Conservation (phyloP, 306 rosid genomes). For the Cucumis cinereus region DNA sequence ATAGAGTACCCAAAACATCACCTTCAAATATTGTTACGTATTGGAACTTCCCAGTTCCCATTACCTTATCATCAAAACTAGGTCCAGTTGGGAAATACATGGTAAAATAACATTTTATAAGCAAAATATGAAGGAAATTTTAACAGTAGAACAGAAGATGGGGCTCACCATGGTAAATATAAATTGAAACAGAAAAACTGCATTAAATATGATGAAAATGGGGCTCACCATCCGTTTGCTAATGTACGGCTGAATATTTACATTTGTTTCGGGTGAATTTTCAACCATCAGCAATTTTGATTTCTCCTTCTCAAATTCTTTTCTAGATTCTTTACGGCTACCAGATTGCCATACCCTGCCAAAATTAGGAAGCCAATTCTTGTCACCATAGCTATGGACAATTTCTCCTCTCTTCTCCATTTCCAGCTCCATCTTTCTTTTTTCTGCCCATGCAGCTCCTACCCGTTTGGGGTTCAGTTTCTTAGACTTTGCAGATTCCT, state of each 20-base stretch:
- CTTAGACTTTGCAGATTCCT: constrained; percentile 43
- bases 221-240: constrained; percentile 83
- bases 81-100: neutral
- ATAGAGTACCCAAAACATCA: neutral
- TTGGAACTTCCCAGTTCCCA: neutral
- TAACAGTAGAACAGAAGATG: neutral
- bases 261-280: constrained; percentile 33
- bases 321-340: constrained; percentile 75
- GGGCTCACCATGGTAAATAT: neutral
- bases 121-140: neutral
- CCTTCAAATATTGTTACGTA: neutral
- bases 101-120: neutral
- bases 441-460: constrained; percentile 98
- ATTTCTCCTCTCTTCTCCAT: constrained; percentile 84
- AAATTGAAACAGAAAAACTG: neutral
- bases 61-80: neutral
- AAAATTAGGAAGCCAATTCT: constrained; percentile 89
- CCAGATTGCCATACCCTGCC: constrained; percentile 99
- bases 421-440: constrained; percentile 73
- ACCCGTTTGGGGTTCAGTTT: constrained; percentile 69
- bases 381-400: constrained; percentile 36
- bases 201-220: neutral
- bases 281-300: constrained; percentile 36
- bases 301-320: constrained; percentile 76
- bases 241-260: constrained; percentile 63